A percentile compares a stretch with the other conserved stretches of the same genome.
These are phyloP conservation scores for Globomyces pollinis-pini DNA, from an alignment of 192 early-diverging fungal genomes.

Conservation along the genomic window DNA sequence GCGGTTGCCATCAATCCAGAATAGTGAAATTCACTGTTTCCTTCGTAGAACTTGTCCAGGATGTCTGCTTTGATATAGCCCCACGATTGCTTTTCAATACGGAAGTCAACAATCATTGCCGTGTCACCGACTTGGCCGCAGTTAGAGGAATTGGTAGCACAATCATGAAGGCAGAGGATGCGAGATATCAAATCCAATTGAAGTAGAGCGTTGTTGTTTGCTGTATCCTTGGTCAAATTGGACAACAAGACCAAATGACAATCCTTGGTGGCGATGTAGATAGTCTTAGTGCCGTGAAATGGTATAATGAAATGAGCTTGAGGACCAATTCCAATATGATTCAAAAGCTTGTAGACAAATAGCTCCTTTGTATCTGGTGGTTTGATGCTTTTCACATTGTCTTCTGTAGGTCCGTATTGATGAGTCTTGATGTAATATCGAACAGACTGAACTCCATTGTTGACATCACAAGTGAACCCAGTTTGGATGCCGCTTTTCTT, in stretches of 20 bases:
- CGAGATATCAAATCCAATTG: neutral
- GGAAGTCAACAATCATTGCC: slow-evolving; percentile 12
- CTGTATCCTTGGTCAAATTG: neutral
- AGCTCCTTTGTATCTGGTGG: neutral
- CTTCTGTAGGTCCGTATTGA: neutral
- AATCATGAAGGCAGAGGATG: slow-evolving; percentile 6
- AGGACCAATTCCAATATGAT: neutral
- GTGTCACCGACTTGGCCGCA: neutral
- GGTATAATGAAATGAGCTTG: neutral
- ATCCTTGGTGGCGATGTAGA: neutral
- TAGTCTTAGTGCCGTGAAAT: neutral
- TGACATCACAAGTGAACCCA: neutral
- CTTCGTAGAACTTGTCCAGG: slow-evolving; percentile 8
- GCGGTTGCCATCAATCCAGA: slow-evolving; percentile 9
- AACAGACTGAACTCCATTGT: neutral
- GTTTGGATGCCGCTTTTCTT: neutral
- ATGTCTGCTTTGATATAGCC: slow-evolving; percentile 9
- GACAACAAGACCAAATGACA: neutral
- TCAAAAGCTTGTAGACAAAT: neutral
- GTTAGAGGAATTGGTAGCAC: slow-evolving; percentile 3
- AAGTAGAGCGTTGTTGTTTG: neutral
- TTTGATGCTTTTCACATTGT: neutral
- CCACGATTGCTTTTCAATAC: slow-evolving; percentile 7
- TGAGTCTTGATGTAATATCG: neutral
- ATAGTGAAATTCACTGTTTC: slow-evolving; percentile 12